These are phyloP conservation scores for Neocucurbitaria cava DNA, from an alignment of 2,329 filamentous ascomycete species.

Conservation along the genomic window DNA sequence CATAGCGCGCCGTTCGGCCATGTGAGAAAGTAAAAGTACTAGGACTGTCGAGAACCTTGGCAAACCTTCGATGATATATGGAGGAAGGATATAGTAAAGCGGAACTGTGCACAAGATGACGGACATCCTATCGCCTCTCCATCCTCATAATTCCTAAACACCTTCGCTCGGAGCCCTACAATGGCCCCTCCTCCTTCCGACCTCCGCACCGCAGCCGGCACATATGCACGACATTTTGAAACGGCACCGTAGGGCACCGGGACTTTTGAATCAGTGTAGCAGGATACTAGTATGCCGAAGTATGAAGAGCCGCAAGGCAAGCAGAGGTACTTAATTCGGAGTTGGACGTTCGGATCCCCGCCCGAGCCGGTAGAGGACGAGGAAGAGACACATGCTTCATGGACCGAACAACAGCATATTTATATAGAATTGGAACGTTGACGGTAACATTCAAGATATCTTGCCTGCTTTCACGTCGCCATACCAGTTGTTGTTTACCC, in stretches of 20 bases:
- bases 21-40: slow-evolving; percentile 1
- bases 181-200: slow-evolving; percentile 41
- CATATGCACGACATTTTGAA: slow-evolving; percentile 23
- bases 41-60: not conserved
- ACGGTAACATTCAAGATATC: slow-evolving; percentile 11
- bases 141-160: slow-evolving; percentile 7
- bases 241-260: slow-evolving; percentile 18
- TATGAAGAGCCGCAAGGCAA: slow-evolving; percentile 36
- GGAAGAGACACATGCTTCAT: slow-evolving; percentile 15
- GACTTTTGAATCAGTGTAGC: slow-evolving; percentile 16
- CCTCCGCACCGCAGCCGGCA: slow-evolving; percentile 29
- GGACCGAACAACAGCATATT: slow-evolving; percentile 14
- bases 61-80: not conserved
- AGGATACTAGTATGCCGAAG: slow-evolving; percentile 20
- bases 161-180: slow-evolving; percentile 13
- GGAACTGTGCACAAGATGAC: not conserved
- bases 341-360: slow-evolving; percentile 32
- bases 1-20: slow-evolving; percentile 3
- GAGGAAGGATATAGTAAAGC: not conserved
- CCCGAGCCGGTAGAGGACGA: slow-evolving; percentile 21
- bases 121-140: slow-evolving; percentile 18
- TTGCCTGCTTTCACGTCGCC: not conserved
- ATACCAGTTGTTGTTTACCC: not conserved
- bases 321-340: slow-evolving; percentile 28
- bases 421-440: slow-evolving; percentile 15